Percentiles rank a stretch among this genome's conserved stretches.
Conservation (phyloP, 2,329 filamentous ascomycete species). For the Fusarium sp. region DNA sequence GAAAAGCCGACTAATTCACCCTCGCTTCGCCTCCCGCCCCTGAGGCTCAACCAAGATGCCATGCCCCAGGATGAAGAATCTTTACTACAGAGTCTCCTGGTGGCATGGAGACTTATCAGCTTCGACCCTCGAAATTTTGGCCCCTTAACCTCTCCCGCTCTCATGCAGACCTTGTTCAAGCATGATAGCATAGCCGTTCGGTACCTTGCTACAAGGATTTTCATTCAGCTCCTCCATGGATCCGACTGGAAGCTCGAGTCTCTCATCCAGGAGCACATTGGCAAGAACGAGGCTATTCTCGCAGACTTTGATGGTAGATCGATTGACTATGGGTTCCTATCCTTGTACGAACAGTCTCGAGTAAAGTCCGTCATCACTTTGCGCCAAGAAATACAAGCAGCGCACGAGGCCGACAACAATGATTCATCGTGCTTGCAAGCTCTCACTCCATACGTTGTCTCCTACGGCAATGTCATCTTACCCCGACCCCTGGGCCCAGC, state of each 20-base stretch:
- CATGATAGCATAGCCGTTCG: slow-evolving; percentile 68
- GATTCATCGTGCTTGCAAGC: slow-evolving; percentile 45
- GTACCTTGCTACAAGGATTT: slow-evolving; percentile 82
- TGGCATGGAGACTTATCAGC: slow-evolving; percentile 79
- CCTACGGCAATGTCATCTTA: slow-evolving; percentile 72
- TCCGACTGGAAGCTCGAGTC: slow-evolving; percentile 80
- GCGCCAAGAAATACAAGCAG: slow-evolving; percentile 50
- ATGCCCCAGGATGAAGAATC: slow-evolving; percentile 35
- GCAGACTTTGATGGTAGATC: slow-evolving; percentile 77
- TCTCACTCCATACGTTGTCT: slow-evolving; percentile 67
- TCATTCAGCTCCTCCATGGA: slow-evolving; percentile 78
- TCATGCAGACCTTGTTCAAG: slow-evolving; percentile 73
- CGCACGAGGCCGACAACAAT: slow-evolving; percentile 15
- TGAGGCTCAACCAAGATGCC: slow-evolving; percentile 43
- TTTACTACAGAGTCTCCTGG: slow-evolving; percentile 46
- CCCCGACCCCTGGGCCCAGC: slow-evolving; percentile 65
- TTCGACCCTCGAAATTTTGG: slow-evolving; percentile 76
- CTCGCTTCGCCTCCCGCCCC: slow-evolving; percentile 45
- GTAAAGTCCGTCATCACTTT: slow-evolving; percentile 56
- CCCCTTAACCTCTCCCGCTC: slow-evolving; percentile 67
- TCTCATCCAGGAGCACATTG: slow-evolving; percentile 72
- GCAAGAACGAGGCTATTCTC: slow-evolving; percentile 64
- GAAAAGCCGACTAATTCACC: slow-evolving; percentile 32
- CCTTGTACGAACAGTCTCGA: slow-evolving; percentile 64
- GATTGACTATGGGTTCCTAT: slow-evolving; percentile 80